These are phyloP conservation scores for Acorus gramineus DNA, from an alignment of 106 monocot genomes.

Conservation along the genomic window DNA sequence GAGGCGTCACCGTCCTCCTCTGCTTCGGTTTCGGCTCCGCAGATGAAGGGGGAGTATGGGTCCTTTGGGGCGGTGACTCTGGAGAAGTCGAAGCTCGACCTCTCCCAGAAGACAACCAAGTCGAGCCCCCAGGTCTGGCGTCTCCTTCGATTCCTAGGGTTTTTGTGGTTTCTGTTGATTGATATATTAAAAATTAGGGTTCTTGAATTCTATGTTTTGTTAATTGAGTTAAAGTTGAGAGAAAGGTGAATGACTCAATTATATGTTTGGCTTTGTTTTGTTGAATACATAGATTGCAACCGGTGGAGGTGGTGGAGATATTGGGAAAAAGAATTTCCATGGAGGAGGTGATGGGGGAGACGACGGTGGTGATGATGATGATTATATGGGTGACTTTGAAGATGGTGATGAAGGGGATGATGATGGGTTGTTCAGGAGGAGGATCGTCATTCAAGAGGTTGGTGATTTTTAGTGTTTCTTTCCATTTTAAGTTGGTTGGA, in stretches of 20 bases:
- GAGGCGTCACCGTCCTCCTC: constrained; percentile 3
- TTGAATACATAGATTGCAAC: constrained; percentile 32
- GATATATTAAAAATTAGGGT: too few species aligned
- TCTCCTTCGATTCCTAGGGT: neutral
- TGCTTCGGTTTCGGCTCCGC: constrained; percentile 11
- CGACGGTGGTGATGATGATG: constrained; percentile 98
- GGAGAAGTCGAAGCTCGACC: constrained; percentile 84
- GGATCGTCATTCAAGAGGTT: constrained; percentile 84
- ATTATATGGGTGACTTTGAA: constrained; percentile 98
- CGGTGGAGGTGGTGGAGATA: constrained; percentile 97
- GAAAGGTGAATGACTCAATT: too few species aligned
- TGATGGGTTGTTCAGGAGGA: constrained; percentile 75
- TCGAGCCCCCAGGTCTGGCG: constrained; percentile 60
- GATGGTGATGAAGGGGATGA: constrained; percentile 94
- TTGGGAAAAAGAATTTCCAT: constrained; percentile 92
- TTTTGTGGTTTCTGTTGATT: neutral
- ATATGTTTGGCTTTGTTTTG: too few species aligned
- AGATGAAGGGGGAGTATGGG: constrained; percentile 71
- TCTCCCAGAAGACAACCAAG: constrained; percentile 43
- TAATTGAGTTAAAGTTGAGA: too few species aligned
- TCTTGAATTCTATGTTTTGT: too few species aligned
- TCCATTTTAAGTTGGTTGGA: too few species aligned
- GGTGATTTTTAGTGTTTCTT: too few species aligned
- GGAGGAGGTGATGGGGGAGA: constrained; percentile 99
- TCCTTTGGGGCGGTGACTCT: constrained; percentile 56